phyloP scores from a whole-genome alignment of 2,329 filamentous ascomycete species.

The Chrysoporthe cubensis region DNA sequence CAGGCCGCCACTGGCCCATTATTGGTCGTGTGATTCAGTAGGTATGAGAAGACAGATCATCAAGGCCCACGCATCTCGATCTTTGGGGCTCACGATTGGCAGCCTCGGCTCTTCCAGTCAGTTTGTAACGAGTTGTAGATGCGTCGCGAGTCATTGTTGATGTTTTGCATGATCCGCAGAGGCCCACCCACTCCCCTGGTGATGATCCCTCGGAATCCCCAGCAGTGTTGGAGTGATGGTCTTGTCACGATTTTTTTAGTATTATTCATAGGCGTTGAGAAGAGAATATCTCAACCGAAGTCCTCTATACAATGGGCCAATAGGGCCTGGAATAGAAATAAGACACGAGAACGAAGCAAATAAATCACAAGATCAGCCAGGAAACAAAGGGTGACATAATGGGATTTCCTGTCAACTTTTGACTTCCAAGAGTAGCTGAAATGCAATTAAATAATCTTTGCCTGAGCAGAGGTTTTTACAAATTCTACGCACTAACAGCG shows the following conservation, averaged over 20 bases:
- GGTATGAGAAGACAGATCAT: not conserved
- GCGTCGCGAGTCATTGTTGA: not conserved
- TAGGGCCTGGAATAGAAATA: no score
- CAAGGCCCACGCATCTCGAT: not conserved
- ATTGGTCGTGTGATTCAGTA: not conserved
- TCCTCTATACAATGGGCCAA: not conserved
- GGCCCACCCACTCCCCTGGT: constrained; percentile 9
- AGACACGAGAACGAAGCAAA: not conserved
- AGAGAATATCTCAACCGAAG: not conserved
- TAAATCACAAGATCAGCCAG: no score
- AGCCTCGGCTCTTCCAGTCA: not conserved
- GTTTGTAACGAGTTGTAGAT: not conserved
- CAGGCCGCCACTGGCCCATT: not conserved
- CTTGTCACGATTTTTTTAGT: not conserved
- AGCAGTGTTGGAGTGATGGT: not conserved
- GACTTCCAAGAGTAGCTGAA: not conserved
- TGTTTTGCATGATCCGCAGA: constrained; percentile 8
- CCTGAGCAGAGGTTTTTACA: not conserved
- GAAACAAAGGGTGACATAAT: not conserved
- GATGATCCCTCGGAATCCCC: not conserved
- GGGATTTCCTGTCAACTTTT: not conserved
- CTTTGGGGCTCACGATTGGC: not conserved
- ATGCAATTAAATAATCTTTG: not conserved
- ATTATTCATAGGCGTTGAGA: not conserved
- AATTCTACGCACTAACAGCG: not conserved